phyloP scores from a whole-genome alignment of 805 yeast species.

The Metschnikowia corniflorae region DNA sequence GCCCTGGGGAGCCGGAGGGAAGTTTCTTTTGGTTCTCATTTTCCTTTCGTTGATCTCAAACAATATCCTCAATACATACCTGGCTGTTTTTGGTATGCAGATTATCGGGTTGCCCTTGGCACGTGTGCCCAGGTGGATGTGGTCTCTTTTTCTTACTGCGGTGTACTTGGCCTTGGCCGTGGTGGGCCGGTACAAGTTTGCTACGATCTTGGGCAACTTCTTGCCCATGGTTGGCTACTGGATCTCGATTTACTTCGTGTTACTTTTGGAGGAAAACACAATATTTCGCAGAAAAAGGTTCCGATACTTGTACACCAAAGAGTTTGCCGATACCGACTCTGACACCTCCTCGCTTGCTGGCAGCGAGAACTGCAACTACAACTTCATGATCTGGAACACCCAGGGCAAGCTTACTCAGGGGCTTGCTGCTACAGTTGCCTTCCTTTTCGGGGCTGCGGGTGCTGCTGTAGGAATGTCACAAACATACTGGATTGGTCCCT shows the following conservation, averaged over 20 bases:
- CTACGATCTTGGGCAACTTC: constrained; percentile 72
- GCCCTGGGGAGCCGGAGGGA: constrained; percentile 78
- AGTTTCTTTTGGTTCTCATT: constrained; percentile 65
- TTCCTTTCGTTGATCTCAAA: constrained; percentile 77
- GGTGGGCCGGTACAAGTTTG: constrained; percentile 70
- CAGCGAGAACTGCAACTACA: constrained; percentile 14
- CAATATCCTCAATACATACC: constrained; percentile 76
- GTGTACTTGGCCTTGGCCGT: constrained; percentile 67
- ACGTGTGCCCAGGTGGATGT: constrained; percentile 71
- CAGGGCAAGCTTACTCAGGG: constrained; percentile 60
- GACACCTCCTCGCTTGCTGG: constrained; percentile 12
- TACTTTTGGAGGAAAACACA: constrained; percentile 67
- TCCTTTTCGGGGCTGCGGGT: constrained; percentile 70
- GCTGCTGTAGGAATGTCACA: constrained; percentile 88
- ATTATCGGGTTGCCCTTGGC: constrained; percentile 52
- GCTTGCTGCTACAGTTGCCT: constrained; percentile 63
- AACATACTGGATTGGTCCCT: constrained; percentile 75
- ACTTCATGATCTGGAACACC: constrained; percentile 58
- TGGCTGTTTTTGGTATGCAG: constrained; percentile 78
- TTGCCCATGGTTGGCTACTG: constrained; percentile 91
- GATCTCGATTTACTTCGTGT: constrained; percentile 76
- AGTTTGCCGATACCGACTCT: constrained; percentile 21
- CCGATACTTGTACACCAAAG: constrained; percentile 29
- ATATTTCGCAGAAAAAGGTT: constrained; percentile 56
- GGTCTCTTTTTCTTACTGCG: constrained; percentile 61